Base-by-base conservation (phyloP, 2,329 filamentous ascomycete genomes). In the Monilinia aucupariae region DNA sequence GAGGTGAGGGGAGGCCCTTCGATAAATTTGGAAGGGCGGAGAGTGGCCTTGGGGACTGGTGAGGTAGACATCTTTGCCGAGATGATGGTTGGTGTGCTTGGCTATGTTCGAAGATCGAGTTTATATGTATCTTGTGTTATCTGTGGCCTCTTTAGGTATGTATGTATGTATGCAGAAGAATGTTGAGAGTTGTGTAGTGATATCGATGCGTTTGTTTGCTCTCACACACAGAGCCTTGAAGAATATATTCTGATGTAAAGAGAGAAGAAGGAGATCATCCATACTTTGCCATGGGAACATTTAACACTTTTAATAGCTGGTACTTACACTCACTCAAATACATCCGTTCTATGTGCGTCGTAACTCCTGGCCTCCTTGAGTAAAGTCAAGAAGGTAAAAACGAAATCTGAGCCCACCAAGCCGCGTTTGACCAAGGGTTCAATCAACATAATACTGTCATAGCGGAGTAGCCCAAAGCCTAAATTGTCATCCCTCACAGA, bases 11-110 rank as follows among this genome's bases (percentile, higher is more conserved):
- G 64, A 8, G 37, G 32, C 8, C 63, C 64, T 58, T 66, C 64
- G 45, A 65, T 65, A 51, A 66, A 66, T 55, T 55, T 59, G 12
- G 64, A 66, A 43, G 41, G 59, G 6, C 64, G 63, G 10, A 45
- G 49, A 15, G 49, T 50, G 22, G 59, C 5, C 47, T 53, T 53
- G 1, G 39, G 13, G 10, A 12, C 25, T 12, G 51, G 43, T 58
- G 53, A 48, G 25, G 41, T 34, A 34, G 59, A 45, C 49, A 54
- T 54, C 43, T 45, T 45, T 45, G 50, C 4, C 25, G 39, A n/a
- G 2, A 12, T 39, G 47, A 13, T 53, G 13, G 27, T 47, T 25
- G 30, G 7, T 37, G 22, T 56, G 12, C 7, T 22, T 47, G 47
- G 30, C 27, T 50, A 15, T 30, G 12, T 41, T 51, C 17, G 25